Evolutionary conservation across 2,329 filamentous ascomycete genomes (phyloP).

Genomic region (Tolypocladium tundrense): DNA sequence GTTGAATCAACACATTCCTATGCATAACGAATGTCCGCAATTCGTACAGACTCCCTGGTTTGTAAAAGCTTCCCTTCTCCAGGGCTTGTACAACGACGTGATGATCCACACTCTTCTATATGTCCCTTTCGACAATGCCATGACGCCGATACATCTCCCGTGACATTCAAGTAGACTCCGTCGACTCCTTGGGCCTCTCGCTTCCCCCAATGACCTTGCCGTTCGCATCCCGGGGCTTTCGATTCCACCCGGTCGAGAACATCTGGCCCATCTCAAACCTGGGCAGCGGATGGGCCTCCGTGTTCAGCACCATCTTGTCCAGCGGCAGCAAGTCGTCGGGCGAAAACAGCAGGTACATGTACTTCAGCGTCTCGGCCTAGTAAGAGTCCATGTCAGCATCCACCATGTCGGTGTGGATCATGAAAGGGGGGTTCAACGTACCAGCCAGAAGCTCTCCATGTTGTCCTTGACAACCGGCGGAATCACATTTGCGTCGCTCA

Average conservation of each 20-base stretch:
- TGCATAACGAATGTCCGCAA: neutral
- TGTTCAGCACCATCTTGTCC: slow-evolving; percentile 86
- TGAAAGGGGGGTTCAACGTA: slow-evolving; percentile 31
- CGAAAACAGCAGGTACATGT: slow-evolving; percentile 92
- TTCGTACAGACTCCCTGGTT: neutral
- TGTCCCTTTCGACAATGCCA: neutral
- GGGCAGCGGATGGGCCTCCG: slow-evolving; percentile 85
- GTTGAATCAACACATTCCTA: neutral
- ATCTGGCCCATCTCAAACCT: slow-evolving; percentile 70
- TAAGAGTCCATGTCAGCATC: slow-evolving; percentile 2
- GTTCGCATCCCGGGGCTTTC: slow-evolving; percentile 48
- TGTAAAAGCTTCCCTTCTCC: neutral
- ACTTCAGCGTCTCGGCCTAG: slow-evolving; percentile 91
- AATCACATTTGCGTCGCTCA: slow-evolving; percentile 62
- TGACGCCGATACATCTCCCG: neutral
- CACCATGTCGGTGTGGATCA: neutral
- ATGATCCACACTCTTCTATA: neutral
- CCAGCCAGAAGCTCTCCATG: slow-evolving; percentile 99
- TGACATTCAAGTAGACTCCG: neutral
- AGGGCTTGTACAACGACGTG: neutral
- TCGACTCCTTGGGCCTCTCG: neutral
- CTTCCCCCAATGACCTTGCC: slow-evolving; percentile 24
- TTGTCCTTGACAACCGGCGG: slow-evolving; percentile 70
- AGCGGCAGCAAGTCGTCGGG: slow-evolving; percentile 73
- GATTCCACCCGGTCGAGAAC: slow-evolving; percentile 73